Percentiles rank a stretch among this genome's conserved stretches.
Conservation (phyloP, 2,329 filamentous ascomycete species). For the Ophiostoma novo-ulmi region DNA sequence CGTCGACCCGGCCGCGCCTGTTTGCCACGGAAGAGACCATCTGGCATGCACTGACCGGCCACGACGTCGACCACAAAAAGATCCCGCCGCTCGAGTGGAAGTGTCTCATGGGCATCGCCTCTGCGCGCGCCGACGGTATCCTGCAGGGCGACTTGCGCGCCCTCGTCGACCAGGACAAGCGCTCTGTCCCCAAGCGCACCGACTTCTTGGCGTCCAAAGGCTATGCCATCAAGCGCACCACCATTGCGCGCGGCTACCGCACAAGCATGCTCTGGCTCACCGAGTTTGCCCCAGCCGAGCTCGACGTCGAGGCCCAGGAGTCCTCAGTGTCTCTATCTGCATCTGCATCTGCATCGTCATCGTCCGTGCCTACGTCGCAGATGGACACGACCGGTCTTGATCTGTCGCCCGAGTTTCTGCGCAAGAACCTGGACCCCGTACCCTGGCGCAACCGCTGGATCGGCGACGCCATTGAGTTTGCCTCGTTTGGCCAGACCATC, state of each 20-base stretch:
- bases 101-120: constrained; percentile 53
- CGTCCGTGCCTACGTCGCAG: background rate
- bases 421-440: constrained; percentile 47
- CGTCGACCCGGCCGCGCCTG: constrained; percentile 35
- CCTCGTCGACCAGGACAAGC: constrained; percentile 57
- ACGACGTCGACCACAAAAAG: constrained; percentile 54
- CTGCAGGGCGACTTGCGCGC: constrained; percentile 56
- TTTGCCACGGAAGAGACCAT: constrained; percentile 51
- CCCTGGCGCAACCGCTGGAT: constrained; percentile 54
- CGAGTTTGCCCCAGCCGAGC: constrained; percentile 46
- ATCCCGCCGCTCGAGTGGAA: constrained; percentile 56
- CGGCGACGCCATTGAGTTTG: constrained; percentile 54
- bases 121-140: constrained; percentile 50
- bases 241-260: constrained; percentile 53
- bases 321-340: background rate
- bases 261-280: constrained; percentile 60
- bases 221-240: constrained; percentile 57
- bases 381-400: constrained; percentile 30
- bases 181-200: constrained; percentile 57
- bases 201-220: constrained; percentile 55
- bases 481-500: constrained; percentile 52
- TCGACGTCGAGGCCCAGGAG: constrained; percentile 34
- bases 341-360: background rate
- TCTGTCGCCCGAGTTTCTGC: constrained; percentile 33
- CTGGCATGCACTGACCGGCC: constrained; percentile 57